phyloP scores from a whole-genome alignment of 208 protist genomes.

The Leishmania lainsoni region DNA sequence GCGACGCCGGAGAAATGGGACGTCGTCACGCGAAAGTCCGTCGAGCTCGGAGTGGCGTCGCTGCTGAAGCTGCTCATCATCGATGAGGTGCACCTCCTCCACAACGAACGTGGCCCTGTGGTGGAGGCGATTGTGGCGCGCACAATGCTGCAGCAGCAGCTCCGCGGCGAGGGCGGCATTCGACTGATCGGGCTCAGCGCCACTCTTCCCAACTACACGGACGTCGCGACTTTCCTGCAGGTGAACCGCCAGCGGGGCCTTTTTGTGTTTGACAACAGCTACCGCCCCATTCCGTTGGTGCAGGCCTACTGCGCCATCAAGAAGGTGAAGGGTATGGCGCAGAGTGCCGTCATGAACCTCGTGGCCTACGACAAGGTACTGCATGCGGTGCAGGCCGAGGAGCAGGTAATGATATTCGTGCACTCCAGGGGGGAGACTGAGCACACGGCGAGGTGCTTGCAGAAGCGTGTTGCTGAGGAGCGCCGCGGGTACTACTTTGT shows the following conservation, averaged over 20 bases:
- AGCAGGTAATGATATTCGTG: slow-evolving; percentile 99
- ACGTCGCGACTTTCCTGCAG: slow-evolving; percentile 99
- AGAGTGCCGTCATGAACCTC: slow-evolving; percentile 97
- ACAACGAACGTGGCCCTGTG: slow-evolving; percentile 99
- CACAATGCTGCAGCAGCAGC: slow-evolving; percentile 89
- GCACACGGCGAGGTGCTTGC: slow-evolving; percentile 94
- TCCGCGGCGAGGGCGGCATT: slow-evolving; percentile 82
- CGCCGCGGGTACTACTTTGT: slow-evolving; percentile 92
- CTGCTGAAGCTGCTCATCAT: slow-evolving; percentile 94
- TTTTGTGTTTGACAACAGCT: slow-evolving; percentile 95
- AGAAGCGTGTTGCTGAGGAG: slow-evolving; percentile 89
- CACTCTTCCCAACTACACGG: slow-evolving; percentile 99
- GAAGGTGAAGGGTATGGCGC: slow-evolving; percentile 94
- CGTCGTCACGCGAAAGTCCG: slow-evolving; percentile 98
- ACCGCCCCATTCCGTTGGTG: slow-evolving; percentile 97
- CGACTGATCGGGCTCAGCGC: slow-evolving; percentile 99
- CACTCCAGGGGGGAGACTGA: slow-evolving; percentile 99
- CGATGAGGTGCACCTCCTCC: slow-evolving; percentile 99
- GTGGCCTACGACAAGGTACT: slow-evolving; percentile 98
- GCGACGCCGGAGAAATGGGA: slow-evolving; percentile 99
- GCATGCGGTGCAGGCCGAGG: slow-evolving; percentile 79
- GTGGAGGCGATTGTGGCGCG: slow-evolving; percentile 99
- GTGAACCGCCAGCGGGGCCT: slow-evolving; percentile 94
- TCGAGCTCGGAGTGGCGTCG: slow-evolving; percentile 91
- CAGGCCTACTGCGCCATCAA: slow-evolving; percentile 98